Base-by-base conservation (phyloP, 768 basidiomycete genomes). In the Mycena sanguinolenta region DNA sequence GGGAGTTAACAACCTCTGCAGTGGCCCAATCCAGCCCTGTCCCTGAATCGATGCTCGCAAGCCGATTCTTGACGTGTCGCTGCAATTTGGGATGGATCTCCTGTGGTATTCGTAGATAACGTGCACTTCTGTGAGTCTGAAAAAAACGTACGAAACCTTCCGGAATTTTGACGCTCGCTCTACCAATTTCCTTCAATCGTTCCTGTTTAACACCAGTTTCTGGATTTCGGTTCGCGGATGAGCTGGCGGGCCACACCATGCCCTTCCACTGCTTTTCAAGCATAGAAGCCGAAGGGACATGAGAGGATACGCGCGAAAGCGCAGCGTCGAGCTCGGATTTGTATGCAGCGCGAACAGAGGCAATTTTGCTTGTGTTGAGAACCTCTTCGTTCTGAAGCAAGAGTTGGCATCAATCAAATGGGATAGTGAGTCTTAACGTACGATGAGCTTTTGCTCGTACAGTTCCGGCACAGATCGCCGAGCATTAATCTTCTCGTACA, bases 11-110 rank as follows among this genome's bases (percentile, higher is more conserved):
- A 30, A 91, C 95, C 84, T 98, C 96, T 6, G 95, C 96, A 50
- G 94, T 95, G 0, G 94, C 94, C 87, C 94, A 97, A 77, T 97
- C 95, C 36, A 98, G 79, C 1, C 92, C 92, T n/a, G 83, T 83
- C 2, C 90, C 93, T 38, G 82, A 84, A 58, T 93, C 89, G 23
- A 96, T 79, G 54, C 89, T 90, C 73, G 88, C 85, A n/a, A 95
- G 73, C 5, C 95, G 86, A 75, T 87, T 87, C 83, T 92, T 94
- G 50, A 95, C 89, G 74, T 96, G 95, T 9, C 95, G 81, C 63
- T 91, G 89, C 55, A 96, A 79, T 61, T 95, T 90, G 9, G 91
- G 81, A 75, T 97, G 95, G 36, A 96, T 88, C 73, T 92, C 91
- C 94, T 95, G 74, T 34, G 66, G 17, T 63, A 71, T 50, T 36